These are phyloP conservation scores for Zalerion maritima DNA, from an alignment of 495 filamentous ascomycete genomes.

Conservation along the genomic window DNA sequence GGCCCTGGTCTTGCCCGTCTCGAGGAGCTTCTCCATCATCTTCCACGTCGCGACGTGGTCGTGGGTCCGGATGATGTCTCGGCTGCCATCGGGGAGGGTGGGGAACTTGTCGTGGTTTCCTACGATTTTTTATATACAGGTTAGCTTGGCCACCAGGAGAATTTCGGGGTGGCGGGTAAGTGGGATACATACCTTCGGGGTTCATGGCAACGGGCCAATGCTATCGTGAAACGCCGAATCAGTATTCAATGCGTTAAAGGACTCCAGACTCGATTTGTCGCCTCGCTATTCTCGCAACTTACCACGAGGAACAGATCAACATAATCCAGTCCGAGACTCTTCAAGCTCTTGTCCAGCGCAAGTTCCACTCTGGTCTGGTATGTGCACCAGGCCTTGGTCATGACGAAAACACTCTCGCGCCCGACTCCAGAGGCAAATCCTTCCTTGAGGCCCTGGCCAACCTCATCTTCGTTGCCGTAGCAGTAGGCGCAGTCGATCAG, in stretches of 20 bases:
- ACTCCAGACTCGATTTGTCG: too few species aligned
- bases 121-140: slow-evolving; percentile 10
- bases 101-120: slow-evolving; percentile 67
- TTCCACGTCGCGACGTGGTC: slow-evolving; percentile 64
- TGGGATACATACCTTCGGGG: slow-evolving; percentile 38
- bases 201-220: slow-evolving; percentile 84
- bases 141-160: slow-evolving; percentile 3
- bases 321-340: slow-evolving; percentile 59
- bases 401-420: slow-evolving; percentile 69
- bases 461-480: slow-evolving; percentile 45
- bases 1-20: slow-evolving; percentile 52
- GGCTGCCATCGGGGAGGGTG: slow-evolving; percentile 51
- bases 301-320: slow-evolving; percentile 61
- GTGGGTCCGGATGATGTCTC: slow-evolving; percentile 50
- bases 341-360: slow-evolving; percentile 54
- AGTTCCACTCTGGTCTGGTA: slow-evolving; percentile 54
- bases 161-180: background rate
- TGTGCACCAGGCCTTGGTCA: slow-evolving; percentile 73
- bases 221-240: too few species aligned
- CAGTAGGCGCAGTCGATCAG: slow-evolving; percentile 47
- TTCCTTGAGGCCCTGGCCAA: slow-evolving; percentile 39
- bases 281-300: too few species aligned
- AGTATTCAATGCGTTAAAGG: too few species aligned
- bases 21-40: slow-evolving; percentile 59
- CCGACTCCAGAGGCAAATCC: slow-evolving; percentile 55